phyloP scores from a whole-genome alignment of 139 green algal species.

The Picochlorum sp. region DNA sequence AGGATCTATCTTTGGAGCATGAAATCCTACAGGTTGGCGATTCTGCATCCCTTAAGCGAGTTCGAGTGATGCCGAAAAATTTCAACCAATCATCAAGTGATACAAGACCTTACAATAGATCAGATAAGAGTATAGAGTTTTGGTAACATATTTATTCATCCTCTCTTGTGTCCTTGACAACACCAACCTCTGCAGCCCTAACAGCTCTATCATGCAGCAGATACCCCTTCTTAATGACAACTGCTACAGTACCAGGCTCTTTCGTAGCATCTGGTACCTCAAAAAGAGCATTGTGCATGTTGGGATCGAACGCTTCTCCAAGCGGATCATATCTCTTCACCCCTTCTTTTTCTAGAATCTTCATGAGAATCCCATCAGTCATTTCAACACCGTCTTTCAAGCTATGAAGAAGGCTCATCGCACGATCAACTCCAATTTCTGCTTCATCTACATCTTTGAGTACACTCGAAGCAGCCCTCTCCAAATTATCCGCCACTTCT shows the following conservation, averaged over 20 bases:
- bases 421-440: constrained; percentile 35
- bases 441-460: constrained; percentile 31
- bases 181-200: constrained; percentile 77
- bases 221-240: constrained; percentile 79
- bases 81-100: neutral
- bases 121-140: constrained; percentile 1
- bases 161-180: constrained; percentile 31
- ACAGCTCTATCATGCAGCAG: constrained; percentile 71
- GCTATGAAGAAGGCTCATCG: constrained; percentile 43
- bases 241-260: constrained; percentile 62
- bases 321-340: constrained; percentile 46
- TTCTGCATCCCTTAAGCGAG: no score
- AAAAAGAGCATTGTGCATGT: constrained; percentile 87
- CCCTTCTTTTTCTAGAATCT: constrained; percentile 37
- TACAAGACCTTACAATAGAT: neutral
- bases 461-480: constrained; percentile 64
- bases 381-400: constrained; percentile 79
- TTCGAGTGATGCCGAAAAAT: neutral
- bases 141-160: constrained; percentile 1
- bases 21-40: neutral
- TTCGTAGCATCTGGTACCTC: constrained; percentile 70
- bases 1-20: neutral
- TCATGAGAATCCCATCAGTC: constrained; percentile 73
- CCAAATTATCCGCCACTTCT: constrained; percentile 92
- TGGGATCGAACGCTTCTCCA: constrained; percentile 88